phyloP scores from a whole-genome alignment of 768 basidiomycete genomes.

The Porphyrellus cyaneotinctus region DNA sequence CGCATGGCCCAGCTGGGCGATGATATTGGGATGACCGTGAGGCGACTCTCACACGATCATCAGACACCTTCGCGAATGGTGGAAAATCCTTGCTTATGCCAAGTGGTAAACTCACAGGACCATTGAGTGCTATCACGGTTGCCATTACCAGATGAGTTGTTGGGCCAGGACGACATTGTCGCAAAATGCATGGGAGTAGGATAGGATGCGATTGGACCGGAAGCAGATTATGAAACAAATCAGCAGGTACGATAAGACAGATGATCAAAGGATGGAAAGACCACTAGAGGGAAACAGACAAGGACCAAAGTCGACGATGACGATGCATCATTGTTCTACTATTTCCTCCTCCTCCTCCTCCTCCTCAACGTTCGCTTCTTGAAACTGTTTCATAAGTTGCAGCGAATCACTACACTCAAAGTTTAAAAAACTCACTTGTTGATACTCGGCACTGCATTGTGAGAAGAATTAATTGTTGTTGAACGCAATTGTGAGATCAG shows the following conservation, averaged over 20 bases:
- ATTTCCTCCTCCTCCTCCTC: constrained; percentile 36
- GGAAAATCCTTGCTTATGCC: too few relatives aligned
- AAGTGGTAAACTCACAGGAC: background rate
- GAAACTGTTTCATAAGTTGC: constrained; percentile 42
- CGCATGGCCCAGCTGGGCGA: too few relatives aligned
- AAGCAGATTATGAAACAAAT: constrained; percentile 20
- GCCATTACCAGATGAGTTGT: background rate
- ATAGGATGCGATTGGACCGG: constrained; percentile 8
- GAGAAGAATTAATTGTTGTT: constrained; percentile 2
- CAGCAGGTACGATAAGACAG: constrained; percentile 13
- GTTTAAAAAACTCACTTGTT: constrained; percentile 51
- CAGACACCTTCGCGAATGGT: too few relatives aligned
- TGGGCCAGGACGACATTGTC: too few relatives aligned
- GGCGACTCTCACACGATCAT: too few relatives aligned
- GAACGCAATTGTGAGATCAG: background rate
- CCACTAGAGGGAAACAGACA: background rate
- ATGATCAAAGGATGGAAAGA: background rate
- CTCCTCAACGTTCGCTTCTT: constrained; percentile 50
- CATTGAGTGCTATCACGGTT: background rate
- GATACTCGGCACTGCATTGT: constrained; percentile 74
- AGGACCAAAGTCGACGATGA: background rate
- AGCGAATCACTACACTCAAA: background rate
- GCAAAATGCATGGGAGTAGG: background rate
- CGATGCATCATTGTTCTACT: constrained; percentile 29
- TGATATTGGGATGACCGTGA: too few relatives aligned